phyloP scores from a whole-genome alignment of 495 filamentous ascomycete species.

The Astrothelium subdiscretum region DNA sequence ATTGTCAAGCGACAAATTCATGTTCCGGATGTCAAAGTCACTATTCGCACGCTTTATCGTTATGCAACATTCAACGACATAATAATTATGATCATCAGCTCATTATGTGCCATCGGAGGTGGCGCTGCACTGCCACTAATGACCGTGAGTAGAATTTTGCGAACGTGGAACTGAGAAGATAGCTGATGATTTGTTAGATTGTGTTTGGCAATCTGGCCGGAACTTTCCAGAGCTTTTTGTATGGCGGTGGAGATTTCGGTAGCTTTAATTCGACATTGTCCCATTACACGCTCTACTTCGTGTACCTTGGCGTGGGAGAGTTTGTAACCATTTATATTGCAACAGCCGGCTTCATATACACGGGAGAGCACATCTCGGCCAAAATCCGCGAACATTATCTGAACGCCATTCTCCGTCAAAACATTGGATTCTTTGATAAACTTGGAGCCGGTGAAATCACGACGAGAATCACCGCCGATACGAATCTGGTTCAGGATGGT shows the following conservation, averaged over 20 bases:
- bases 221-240: slow-evolving; percentile 54
- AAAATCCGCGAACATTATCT: slow-evolving; percentile 82
- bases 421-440: slow-evolving; percentile 88
- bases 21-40: slow-evolving; percentile 52
- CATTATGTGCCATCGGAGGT: slow-evolving; percentile 58
- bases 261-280: slow-evolving; percentile 50
- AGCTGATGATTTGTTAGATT: slow-evolving; percentile 27
- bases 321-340: slow-evolving; percentile 71
- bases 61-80: slow-evolving; percentile 69
- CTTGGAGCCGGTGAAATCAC: slow-evolving; percentile 87
- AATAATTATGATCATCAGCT: slow-evolving; percentile 55
- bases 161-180: neutral
- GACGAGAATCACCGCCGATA: slow-evolving; percentile 83
- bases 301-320: slow-evolving; percentile 81
- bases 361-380: slow-evolving; percentile 74
- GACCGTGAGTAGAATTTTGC: slow-evolving; percentile 43
- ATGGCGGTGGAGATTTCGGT: slow-evolving; percentile 32
- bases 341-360: slow-evolving; percentile 87
- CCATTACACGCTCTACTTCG: slow-evolving; percentile 69
- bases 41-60: slow-evolving; percentile 57
- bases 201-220: slow-evolving; percentile 69
- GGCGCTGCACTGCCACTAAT: slow-evolving; percentile 80
- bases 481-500: slow-evolving; percentile 78
- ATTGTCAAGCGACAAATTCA: slow-evolving; percentile 63
- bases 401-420: slow-evolving; percentile 71